These are phyloP conservation scores for Xylaria grammica DNA, from an alignment of 495 filamentous ascomycete genomes.

Conservation along the genomic window DNA sequence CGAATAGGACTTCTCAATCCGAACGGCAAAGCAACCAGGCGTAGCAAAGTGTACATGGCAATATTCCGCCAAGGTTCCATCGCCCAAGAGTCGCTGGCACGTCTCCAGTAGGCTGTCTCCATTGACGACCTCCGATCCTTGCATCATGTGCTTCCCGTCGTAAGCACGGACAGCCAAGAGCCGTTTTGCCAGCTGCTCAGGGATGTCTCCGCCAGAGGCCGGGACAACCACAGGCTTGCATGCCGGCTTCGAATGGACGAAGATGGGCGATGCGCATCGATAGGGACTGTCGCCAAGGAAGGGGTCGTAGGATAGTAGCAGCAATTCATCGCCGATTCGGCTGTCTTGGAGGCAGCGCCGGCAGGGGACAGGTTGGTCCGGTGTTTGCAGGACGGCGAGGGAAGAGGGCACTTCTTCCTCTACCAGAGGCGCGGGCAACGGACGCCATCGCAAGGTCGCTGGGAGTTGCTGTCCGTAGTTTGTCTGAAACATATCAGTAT, in stretches of 20 bases:
- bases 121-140: not conserved
- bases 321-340: constrained; percentile 15
- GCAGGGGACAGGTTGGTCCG: constrained; percentile 12
- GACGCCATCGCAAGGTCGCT: not conserved
- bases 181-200: constrained; percentile 5
- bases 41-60: constrained; percentile 16
- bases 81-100: constrained; percentile 13
- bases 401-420: not conserved
- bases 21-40: constrained; percentile 20
- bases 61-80: constrained; percentile 10
- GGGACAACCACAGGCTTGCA: constrained; percentile 5
- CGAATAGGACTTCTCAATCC: constrained; percentile 10
- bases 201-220: not conserved
- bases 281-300: constrained; percentile 24
- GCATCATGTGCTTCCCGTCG: constrained; percentile 18
- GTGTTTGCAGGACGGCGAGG: not conserved
- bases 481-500: constrained; percentile 2
- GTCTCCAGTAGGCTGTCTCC: constrained; percentile 12
- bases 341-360: constrained; percentile 15
- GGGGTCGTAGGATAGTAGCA: constrained; percentile 22
- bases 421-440: constrained; percentile 9
- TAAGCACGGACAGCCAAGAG: constrained; percentile 6
- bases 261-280: constrained; percentile 17
- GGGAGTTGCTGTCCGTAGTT: not conserved
- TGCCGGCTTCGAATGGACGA: constrained; percentile 9